phyloP scores from a whole-genome alignment of 2,329 filamentous ascomycete genomes.

The Verticillium klebahnii region DNA sequence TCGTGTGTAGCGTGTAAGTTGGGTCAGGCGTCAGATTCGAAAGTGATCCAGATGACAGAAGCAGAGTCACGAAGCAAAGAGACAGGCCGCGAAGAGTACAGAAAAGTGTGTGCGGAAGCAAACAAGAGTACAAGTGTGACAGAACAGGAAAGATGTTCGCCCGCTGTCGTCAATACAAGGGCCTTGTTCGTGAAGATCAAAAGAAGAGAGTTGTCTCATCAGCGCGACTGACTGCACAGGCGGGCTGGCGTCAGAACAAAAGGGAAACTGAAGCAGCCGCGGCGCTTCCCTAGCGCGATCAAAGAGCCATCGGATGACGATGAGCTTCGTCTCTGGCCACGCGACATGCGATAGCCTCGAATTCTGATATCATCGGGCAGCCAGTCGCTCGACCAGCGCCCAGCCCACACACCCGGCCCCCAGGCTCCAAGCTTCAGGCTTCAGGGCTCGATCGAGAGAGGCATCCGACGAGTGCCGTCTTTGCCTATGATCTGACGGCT shows the following conservation, averaged over 20 bases:
- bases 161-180: not conserved
- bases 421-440: not conserved
- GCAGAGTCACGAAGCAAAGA: not conserved
- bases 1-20: not conserved
- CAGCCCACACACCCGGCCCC: not conserved
- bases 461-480: not conserved
- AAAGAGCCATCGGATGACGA: not conserved
- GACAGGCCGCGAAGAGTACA: not conserved
- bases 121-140: not conserved
- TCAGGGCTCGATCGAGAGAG: not conserved
- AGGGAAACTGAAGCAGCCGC: not conserved
- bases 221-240: not conserved
- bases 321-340: not conserved
- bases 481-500: not conserved
- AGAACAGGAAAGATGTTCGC: not conserved
- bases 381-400: not conserved
- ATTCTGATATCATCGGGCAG: slow-evolving; percentile 4
- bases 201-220: not conserved
- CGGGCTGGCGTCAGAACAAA: not conserved
- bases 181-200: not conserved
- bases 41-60: not conserved
- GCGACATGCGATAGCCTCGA: not conserved
- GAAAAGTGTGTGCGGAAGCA: not conserved
- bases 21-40: not conserved
- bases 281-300: not conserved